Evolutionary conservation across 2,329 filamentous ascomycete species (phyloP), one percentile per base, ranked within the genome.

Genomic region (Beauveria australis): DNA sequence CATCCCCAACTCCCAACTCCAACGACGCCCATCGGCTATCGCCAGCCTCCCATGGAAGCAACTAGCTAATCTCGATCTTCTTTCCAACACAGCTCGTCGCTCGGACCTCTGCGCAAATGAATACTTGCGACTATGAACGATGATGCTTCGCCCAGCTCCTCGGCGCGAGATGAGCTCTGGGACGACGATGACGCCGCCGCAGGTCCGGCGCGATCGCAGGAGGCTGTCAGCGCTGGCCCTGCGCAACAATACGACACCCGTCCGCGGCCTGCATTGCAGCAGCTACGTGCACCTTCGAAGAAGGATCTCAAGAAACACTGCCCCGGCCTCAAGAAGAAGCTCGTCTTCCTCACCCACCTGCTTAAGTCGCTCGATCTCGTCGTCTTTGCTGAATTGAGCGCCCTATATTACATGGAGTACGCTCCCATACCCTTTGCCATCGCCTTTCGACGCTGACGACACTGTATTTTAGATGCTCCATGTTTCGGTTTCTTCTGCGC

Each of bases 381-480:
- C 51, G 80, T 87, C 53, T 86, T 85, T 70, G 82, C 81, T 46
- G 84, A 89, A 74, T 75, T 89, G 61, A 86, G 83, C 67, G 78
- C 81, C 48, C 67, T 89, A 66, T 89, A 89, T 70, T 89, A 88
- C 70, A 84, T 89, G 81, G 86, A 89, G 86, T 89, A 76, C 60
- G 81, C 10, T 9, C 26, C 26, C 10, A 7, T 16, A 3, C 18
- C 10, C 7, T 8, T 8, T 5, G 40, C 19, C 43, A 28, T n/a
- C 8, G 7, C n/a, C 1, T 40, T 5, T 43, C 47, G 30, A 59
- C 40, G 22, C 24, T 61, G 58, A 46, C 18, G 54, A 53, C 1
- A 1, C 5, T 37, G 12, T 19, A 8, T 59, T 47, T 63, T 64
- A 89, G 86, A 69, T 87, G 84, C 70, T 88, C 85, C 37, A 80